Percentiles rank a stretch among this genome's conserved stretches.
Conservation (phyloP, 306 rosid genomes). For the Styphnolobium japonicum region DNA sequence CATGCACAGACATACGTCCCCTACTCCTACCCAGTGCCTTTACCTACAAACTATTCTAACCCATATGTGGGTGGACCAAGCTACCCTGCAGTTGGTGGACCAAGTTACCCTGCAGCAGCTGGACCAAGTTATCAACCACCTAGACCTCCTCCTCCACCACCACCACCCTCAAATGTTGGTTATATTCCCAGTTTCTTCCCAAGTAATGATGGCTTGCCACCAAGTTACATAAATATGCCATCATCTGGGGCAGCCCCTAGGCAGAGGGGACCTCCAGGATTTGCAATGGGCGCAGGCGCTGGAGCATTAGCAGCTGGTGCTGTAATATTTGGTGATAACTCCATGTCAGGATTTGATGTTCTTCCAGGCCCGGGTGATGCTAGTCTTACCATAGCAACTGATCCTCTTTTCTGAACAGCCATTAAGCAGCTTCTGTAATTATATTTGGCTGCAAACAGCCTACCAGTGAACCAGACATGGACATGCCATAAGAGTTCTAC, state of each 20-base stretch:
- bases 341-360: constrained; percentile 63
- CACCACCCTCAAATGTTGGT: constrained; percentile 50
- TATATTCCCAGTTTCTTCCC: constrained; percentile 52
- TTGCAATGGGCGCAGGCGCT: constrained; percentile 53
- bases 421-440: not conserved
- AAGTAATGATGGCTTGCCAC: constrained; percentile 40
- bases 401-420: constrained; percentile 54
- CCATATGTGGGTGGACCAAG: constrained; percentile 40
- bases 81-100: constrained; percentile 29
- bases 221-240: constrained; percentile 44
- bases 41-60: constrained; percentile 44
- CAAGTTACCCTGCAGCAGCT: constrained; percentile 29
- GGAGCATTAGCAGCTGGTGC: constrained; percentile 90
- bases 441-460: not conserved
- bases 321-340: constrained; percentile 74
- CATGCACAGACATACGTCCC: constrained; percentile 36
- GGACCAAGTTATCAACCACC: constrained; percentile 46
- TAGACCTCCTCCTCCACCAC: constrained; percentile 31
- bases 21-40: constrained; percentile 42
- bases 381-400: constrained; percentile 46
- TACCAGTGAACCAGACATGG: not conserved
- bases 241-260: constrained; percentile 42
- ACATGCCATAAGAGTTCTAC: not conserved
- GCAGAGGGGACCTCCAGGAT: constrained; percentile 51
- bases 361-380: constrained; percentile 53